Evolutionary conservation across 306 rosid genomes (phyloP), one percentile per base, ranked within the genome.

Genomic region (Sicyos baderoa): DNA sequence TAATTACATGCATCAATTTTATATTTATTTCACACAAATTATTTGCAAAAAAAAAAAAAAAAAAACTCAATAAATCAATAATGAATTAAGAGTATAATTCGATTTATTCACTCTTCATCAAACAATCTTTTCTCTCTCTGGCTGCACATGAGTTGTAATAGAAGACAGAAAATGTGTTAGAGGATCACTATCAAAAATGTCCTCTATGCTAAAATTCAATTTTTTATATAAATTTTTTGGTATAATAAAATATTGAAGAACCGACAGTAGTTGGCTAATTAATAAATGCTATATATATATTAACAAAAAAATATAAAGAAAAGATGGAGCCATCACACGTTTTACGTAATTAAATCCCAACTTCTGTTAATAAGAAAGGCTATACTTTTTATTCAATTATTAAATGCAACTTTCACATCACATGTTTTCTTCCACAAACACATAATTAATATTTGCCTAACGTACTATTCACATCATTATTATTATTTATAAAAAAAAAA

Each of bases 181-280:
- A 17, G 70, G 70, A 17, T 64, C 53, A 2, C 70, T 19, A 40
- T 64, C 70, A 64, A 42, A 32, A 64, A 65, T 45, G 71, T 22
- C 71, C 51, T 65, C 54, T 65, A 65, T 44, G 35, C 22, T 14
- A 29, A 64, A 42, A 64, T 64, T 18, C 9, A 10, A 35, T 63
- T 16, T n/a, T 17, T 18, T 42, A 9, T 42, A 3, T 45, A 0
- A 12, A 4, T 16, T 19, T 19, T 21, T 65, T 44, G 16, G 37
- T 12, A 45, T 65, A 65, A 32, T 19, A 65, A 65, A 65, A 45
- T 45, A 45, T 44, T 45, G 21, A 45, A 65, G 40, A 65, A 65
- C 71, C 71, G 71, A 65, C 71, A 42, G 71, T 65, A 6, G 71
- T 65, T 65, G 71, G 71, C 16, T n/a, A n/a, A n/a, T 65, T 65